phyloP scores from a whole-genome alignment of 805 yeast genomes.

The Maudiozyma saulgeensis region DNA sequence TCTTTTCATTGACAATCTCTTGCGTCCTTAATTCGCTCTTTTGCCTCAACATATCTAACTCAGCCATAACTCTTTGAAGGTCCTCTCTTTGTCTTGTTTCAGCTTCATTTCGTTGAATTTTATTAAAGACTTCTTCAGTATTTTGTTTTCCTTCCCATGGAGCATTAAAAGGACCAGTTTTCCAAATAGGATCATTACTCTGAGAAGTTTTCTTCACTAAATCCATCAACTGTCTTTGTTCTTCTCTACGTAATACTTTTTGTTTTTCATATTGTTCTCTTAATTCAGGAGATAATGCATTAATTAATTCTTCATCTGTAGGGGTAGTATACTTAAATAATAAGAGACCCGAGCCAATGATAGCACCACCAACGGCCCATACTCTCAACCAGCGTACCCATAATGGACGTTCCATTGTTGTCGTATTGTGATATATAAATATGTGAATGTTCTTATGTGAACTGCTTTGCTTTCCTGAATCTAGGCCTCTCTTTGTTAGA shows the following conservation, averaged over 20 bases:
- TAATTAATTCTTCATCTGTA: constrained; percentile 69
- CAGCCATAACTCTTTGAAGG: neutral
- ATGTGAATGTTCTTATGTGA: neutral
- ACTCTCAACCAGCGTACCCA: constrained; percentile 55
- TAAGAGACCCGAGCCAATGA: constrained; percentile 64
- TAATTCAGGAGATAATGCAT: constrained; percentile 72
- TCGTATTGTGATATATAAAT: neutral
- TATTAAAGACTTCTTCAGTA: constrained; percentile 2
- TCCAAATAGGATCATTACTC: constrained; percentile 76
- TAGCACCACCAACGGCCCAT: constrained; percentile 50
- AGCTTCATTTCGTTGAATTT: constrained; percentile 3
- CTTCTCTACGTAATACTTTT: constrained; percentile 50
- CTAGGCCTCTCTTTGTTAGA: too few relatives aligned
- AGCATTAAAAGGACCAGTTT: constrained; percentile 56
- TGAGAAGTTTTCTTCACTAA: constrained; percentile 54
- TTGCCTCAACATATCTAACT: constrained; percentile 3
- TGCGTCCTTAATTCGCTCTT: constrained; percentile 4
- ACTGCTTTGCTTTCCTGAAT: too few relatives aligned
- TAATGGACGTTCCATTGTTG: constrained; percentile 32
- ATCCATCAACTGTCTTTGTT: constrained; percentile 61
- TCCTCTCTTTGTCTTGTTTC: constrained; percentile 3
- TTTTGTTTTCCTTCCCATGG: constrained; percentile 46
- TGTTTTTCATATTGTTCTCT: constrained; percentile 64
- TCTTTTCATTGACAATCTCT: constrained; percentile 5
- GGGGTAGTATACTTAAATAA: constrained; percentile 72